Evolutionary conservation across 2,329 filamentous ascomycete genomes (phyloP).

Genomic region (Chrysosporium keratinophilum): DNA sequence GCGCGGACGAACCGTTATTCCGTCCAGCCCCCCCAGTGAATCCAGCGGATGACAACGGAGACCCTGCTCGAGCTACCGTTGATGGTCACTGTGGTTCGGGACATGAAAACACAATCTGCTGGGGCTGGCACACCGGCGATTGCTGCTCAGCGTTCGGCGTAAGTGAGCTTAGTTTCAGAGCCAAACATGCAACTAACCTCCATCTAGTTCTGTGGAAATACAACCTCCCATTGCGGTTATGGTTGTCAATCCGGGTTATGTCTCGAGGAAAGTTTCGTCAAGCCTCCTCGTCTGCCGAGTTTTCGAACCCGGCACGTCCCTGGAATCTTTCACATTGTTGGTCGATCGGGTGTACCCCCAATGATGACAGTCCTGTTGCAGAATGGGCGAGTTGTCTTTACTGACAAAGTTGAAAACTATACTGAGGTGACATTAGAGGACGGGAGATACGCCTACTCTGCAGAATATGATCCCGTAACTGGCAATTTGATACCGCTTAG

Average conservation of each 20-base stretch:
- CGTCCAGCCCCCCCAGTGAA: background rate
- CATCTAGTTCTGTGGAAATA: constrained; percentile 27
- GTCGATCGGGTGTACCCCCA: constrained; percentile 50
- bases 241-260: constrained; percentile 50
- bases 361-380: constrained; percentile 53
- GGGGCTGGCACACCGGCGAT: constrained; percentile 42
- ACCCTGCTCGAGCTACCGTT: background rate
- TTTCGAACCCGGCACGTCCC: constrained; percentile 27
- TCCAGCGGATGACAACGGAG: background rate
- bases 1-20: background rate
- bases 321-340: constrained; percentile 42
- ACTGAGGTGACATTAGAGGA: constrained; percentile 46
- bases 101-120: constrained; percentile 43
- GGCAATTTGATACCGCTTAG: constrained; percentile 39
- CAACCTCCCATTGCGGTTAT: constrained; percentile 44
- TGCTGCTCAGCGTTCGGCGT: constrained; percentile 52
- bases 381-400: constrained; percentile 50
- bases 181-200: constrained; percentile 12
- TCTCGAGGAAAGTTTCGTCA: constrained; percentile 8
- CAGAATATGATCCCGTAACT: constrained; percentile 47
- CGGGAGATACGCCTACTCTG: constrained; percentile 49
- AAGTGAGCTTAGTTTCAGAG: constrained; percentile 24
- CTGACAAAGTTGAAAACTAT: constrained; percentile 56
- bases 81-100: constrained; percentile 46
- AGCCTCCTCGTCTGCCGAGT: constrained; percentile 1